Percentiles rank a stretch among this genome's conserved stretches.
phyloP scores from a whole-genome alignment of 2,329 filamentous ascomycete species.

The Aspergillus ochraceus region DNA sequence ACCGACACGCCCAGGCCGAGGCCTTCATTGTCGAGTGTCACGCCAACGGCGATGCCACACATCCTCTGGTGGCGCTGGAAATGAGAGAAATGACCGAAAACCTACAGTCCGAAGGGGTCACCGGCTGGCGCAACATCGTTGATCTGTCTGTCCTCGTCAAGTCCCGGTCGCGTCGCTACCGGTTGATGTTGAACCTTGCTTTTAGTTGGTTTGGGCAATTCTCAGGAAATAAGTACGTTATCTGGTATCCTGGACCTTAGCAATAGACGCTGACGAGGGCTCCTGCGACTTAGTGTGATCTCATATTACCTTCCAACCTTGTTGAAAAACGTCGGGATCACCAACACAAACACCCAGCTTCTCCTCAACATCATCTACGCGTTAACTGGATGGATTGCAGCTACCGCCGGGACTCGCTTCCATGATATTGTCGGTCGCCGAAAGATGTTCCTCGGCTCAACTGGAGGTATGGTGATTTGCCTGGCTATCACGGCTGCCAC shows the following conservation, averaged over 20 bases:
- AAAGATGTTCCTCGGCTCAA: conserved; percentile 9
- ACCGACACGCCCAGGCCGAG: conserved; percentile 58
- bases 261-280: too few relatives aligned
- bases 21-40: conserved; percentile 64
- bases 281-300: neutral
- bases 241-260: neutral
- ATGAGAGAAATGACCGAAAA: conserved; percentile 41
- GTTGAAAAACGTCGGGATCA: conserved; percentile 7
- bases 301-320: conserved; percentile 11
- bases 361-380: conserved; percentile 12
- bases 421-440: conserved; percentile 11
- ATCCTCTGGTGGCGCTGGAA: conserved; percentile 48
- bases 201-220: conserved; percentile 13
- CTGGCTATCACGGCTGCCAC: conserved; percentile 9
- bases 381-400: conserved; percentile 6
- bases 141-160: conserved; percentile 9
- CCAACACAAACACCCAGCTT: neutral
- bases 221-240: conserved; percentile 9
- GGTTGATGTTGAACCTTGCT: conserved; percentile 10
- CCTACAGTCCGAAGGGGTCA: conserved; percentile 22
- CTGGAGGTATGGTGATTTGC: conserved; percentile 11
- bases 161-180: conserved; percentile 9
- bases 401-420: conserved; percentile 9
- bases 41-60: conserved; percentile 58
- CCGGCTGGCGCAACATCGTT: conserved; percentile 7